Conservation (phyloP, 176 grass and related monocot species). For the Luzula sylvatica region DNA sequence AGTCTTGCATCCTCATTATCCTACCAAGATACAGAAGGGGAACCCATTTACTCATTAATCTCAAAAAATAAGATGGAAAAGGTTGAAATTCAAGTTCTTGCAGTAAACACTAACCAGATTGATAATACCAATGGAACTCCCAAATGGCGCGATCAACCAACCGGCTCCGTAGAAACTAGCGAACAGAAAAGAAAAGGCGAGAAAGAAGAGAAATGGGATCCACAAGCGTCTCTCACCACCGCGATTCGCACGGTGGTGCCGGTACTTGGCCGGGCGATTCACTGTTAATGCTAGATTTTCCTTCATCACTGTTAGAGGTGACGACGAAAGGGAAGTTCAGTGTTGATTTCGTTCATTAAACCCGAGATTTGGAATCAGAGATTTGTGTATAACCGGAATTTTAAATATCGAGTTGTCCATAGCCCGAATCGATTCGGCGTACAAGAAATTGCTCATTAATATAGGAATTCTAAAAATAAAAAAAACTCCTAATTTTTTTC, state of each 20-base stretch:
- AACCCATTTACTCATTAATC: not conserved
- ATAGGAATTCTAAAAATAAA: no score
- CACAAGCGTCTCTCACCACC: not conserved
- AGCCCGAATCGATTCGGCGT: no score
- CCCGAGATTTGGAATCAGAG: no score
- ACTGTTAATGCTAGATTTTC: not conserved
- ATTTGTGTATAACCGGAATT: no score
- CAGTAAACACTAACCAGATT: not conserved
- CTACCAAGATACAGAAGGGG: slow-evolving; percentile 35
- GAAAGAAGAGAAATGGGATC: not conserved
- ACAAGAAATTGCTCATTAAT: no score
- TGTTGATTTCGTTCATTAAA: no score
- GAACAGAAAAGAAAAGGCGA: not conserved
- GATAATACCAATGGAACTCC: not conserved
- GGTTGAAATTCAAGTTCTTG: not conserved
- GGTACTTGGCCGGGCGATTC: not conserved
- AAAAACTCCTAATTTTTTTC: no score
- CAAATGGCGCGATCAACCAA: not conserved
- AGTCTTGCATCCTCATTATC: slow-evolving; percentile 43
- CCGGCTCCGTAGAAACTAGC: slow-evolving; percentile 2
- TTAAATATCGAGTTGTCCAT: no score
- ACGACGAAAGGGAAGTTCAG: not conserved
- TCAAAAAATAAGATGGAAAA: not conserved
- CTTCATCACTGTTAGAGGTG: not conserved
- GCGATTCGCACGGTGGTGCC: not conserved